Conservation (phyloP, 371 early-diverging fungal genomes). For the Mycotypha africana region DNA sequence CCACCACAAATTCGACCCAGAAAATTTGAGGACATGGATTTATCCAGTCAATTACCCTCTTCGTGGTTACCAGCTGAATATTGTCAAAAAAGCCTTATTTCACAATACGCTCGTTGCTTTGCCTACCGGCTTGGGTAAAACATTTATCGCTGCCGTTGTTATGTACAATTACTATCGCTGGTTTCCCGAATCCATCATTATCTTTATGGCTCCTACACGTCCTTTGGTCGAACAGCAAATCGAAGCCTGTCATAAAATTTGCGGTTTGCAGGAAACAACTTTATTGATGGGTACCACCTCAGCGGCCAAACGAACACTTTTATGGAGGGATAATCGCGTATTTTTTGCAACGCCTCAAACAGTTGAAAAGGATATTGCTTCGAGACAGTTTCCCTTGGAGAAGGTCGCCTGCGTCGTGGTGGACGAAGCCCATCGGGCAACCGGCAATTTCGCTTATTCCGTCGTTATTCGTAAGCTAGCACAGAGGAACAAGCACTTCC, state of each 20-base stretch:
- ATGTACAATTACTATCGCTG: constrained; percentile 93
- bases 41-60: constrained; percentile 76
- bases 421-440: constrained; percentile 93
- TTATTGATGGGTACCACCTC: constrained; percentile 75
- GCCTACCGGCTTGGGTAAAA: constrained; percentile 92
- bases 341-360: constrained; percentile 92
- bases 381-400: constrained; percentile 47
- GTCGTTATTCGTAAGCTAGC: constrained; percentile 61
- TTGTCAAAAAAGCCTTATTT: constrained; percentile 73
- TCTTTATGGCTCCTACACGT: constrained; percentile 92
- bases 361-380: constrained; percentile 77
- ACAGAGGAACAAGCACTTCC: constrained; percentile 49
- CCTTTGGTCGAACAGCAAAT: constrained; percentile 93
- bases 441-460: constrained; percentile 80
- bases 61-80: constrained; percentile 87
- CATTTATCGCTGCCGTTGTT: constrained; percentile 94
- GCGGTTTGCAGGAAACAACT: constrained; percentile 58
- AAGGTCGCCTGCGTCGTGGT: constrained; percentile 72
- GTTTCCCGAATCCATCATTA: constrained; percentile 85
- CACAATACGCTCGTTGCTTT: constrained; percentile 87
- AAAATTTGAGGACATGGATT: constrained; percentile 66
- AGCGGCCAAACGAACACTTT: constrained; percentile 44
- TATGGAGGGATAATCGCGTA: constrained; percentile 62
- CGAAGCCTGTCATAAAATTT: constrained; percentile 73
- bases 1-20: constrained; percentile 46